Evolutionary conservation across 2,329 filamentous ascomycete genomes (phyloP).

Genomic region (Chaetomiaceae sp.): DNA sequence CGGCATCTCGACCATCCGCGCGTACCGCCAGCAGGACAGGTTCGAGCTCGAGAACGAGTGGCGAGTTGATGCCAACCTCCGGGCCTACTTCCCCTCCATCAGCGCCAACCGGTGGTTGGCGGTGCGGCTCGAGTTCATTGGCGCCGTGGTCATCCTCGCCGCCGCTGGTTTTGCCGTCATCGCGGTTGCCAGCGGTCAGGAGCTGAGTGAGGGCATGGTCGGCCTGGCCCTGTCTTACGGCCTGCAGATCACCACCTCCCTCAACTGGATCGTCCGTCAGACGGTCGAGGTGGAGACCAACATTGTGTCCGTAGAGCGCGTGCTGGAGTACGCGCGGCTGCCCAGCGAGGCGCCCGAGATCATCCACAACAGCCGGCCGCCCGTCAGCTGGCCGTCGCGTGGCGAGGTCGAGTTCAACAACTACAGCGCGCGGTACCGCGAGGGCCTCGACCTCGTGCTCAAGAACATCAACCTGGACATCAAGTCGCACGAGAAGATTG

Average conservation of each 20-base stretch:
- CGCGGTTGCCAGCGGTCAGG: slow-evolving; percentile 65
- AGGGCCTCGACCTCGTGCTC: slow-evolving; percentile 83
- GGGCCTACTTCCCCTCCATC: slow-evolving; percentile 93
- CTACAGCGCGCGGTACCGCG: slow-evolving; percentile 89
- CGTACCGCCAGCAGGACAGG: slow-evolving; percentile 81
- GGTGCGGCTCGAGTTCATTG: slow-evolving; percentile 90
- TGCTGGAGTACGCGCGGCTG: slow-evolving; percentile 88
- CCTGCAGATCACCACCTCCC: slow-evolving; percentile 89
- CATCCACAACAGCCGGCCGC: slow-evolving; percentile 78
- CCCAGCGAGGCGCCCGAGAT: slow-evolving; percentile 94
- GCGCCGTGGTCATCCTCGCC: slow-evolving; percentile 85
- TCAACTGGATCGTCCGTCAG: slow-evolving; percentile 99
- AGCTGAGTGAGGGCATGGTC: slow-evolving; percentile 68
- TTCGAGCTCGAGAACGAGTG: slow-evolving; percentile 95
- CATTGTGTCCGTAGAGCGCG: slow-evolving; percentile 96
- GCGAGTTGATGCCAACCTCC: slow-evolving; percentile 90
- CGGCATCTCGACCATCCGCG: slow-evolving; percentile 90
- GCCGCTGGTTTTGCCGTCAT: slow-evolving; percentile 79
- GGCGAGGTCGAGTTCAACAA: slow-evolving; percentile 88
- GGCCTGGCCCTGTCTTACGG: slow-evolving; percentile 97
- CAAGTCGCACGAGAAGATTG: slow-evolving; percentile 96
- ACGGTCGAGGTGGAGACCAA: slow-evolving; percentile 99
- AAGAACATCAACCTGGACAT: slow-evolving; percentile 91
- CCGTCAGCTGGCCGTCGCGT: slow-evolving; percentile 85
- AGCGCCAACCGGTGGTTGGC: slow-evolving; percentile 93